Evolutionary conservation across 331 rosid species (phyloP).

Genomic region (Malus hybrid): DNA sequence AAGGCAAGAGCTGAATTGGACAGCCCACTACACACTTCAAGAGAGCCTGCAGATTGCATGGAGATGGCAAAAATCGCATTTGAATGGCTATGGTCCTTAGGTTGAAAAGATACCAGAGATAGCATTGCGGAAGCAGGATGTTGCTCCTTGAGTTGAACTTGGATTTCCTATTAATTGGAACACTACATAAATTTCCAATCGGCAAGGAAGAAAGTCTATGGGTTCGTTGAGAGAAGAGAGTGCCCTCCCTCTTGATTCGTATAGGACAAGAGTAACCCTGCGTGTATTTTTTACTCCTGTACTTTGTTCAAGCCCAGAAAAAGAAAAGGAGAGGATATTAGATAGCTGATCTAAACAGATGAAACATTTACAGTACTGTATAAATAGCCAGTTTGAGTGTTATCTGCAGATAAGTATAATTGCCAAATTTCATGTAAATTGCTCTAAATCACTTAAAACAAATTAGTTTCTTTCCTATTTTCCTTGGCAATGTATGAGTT

Average conservation of each 20-base stretch:
- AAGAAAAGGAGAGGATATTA: background rate
- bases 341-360: background rate
- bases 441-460: too few species aligned
- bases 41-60: slow-evolving; percentile 37
- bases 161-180: background rate
- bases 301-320: background rate
- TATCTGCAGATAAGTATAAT: too few species aligned
- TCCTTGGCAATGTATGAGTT: background rate
- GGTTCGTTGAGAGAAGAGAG: background rate
- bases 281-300: background rate
- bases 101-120: background rate
- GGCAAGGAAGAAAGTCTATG: background rate
- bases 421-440: too few species aligned
- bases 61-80: slow-evolving; percentile 41
- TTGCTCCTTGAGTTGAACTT: background rate
- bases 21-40: slow-evolving; percentile 30
- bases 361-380: too few species aligned
- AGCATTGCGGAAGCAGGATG: background rate
- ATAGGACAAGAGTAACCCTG: background rate
- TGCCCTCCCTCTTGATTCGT: background rate
- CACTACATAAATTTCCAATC: background rate
- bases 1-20: slow-evolving; percentile 31
- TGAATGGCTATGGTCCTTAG: slow-evolving; percentile 27
- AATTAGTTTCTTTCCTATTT: background rate
- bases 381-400: too few species aligned